Evolutionary conservation across 2,329 filamentous ascomycete species (phyloP).

Genomic region (Ascochyta clinopodiicola): DNA sequence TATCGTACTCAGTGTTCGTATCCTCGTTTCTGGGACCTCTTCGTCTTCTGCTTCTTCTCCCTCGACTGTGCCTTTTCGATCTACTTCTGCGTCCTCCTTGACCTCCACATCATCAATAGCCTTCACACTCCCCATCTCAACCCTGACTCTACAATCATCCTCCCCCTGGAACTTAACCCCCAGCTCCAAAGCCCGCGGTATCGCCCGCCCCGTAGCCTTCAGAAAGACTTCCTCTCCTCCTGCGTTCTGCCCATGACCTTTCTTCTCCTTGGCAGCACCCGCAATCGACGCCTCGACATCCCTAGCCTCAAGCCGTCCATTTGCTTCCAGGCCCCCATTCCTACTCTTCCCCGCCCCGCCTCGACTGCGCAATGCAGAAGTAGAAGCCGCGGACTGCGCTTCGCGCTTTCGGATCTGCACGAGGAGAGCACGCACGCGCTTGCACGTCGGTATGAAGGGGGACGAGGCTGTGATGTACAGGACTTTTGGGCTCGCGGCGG

Average conservation of each 20-base stretch:
- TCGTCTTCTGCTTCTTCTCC: slow-evolving; percentile 29
- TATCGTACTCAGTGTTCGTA: slow-evolving; percentile 44
- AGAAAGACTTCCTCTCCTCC: slow-evolving; percentile 62
- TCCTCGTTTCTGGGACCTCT: slow-evolving; percentile 51
- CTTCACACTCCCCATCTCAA: slow-evolving; percentile 68
- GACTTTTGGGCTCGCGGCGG: slow-evolving; percentile 58
- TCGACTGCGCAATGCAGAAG: neutral
- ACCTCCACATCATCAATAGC: slow-evolving; percentile 69
- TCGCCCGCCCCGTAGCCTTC: slow-evolving; percentile 71
- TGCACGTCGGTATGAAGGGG: slow-evolving; percentile 72
- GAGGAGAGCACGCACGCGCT: slow-evolving; percentile 69
- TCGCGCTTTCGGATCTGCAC: slow-evolving; percentile 61
- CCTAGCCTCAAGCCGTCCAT: slow-evolving; percentile 37
- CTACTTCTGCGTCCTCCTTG: slow-evolving; percentile 17
- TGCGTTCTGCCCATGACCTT: slow-evolving; percentile 13
- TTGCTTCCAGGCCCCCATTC: slow-evolving; percentile 20
- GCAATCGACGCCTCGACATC: slow-evolving; percentile 39
- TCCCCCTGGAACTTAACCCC: slow-evolving; percentile 70
- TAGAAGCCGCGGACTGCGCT: slow-evolving; percentile 43
- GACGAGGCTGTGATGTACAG: slow-evolving; percentile 71
- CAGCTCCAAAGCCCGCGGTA: slow-evolving; percentile 67
- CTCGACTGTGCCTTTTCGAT: slow-evolving; percentile 1
- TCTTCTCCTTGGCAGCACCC: slow-evolving; percentile 25
- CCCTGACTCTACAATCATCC: slow-evolving; percentile 62
- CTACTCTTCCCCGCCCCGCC: neutral